phyloP scores from a whole-genome alignment of 2,329 filamentous ascomycete species.

The Colletotrichum sp. region DNA sequence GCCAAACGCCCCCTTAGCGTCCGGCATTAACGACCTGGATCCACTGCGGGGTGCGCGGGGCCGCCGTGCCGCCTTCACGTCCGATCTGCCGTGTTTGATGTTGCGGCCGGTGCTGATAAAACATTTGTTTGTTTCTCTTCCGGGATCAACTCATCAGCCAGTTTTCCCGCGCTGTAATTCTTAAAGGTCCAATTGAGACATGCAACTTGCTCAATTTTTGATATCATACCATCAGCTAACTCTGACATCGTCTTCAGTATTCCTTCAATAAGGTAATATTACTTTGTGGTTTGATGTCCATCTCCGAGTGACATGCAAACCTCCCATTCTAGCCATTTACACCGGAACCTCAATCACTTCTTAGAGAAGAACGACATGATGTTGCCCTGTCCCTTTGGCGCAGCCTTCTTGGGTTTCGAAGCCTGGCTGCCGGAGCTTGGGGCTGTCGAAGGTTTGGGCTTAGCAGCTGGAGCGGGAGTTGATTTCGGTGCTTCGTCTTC shows the following conservation, averaged over 20 bases:
- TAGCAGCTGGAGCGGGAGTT: conserved; percentile 44
- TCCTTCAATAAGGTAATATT: background rate
- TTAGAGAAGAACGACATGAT: conserved; percentile 95
- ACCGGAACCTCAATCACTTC: conserved; percentile 55
- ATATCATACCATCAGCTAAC: background rate
- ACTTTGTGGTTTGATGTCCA: background rate
- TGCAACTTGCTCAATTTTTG: background rate
- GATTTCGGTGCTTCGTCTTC: conserved; percentile 75
- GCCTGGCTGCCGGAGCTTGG: conserved; percentile 50
- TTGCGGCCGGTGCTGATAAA: background rate
- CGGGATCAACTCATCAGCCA: background rate
- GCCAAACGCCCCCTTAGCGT: background rate
- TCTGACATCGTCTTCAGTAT: background rate
- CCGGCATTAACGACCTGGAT: background rate
- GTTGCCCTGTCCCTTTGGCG: conserved; percentile 73
- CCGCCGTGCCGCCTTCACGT: background rate
- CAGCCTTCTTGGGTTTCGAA: conserved; percentile 59
- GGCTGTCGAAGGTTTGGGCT: conserved; percentile 52
- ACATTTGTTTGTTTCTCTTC: background rate
- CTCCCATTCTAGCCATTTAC: background rate
- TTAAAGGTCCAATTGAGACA: background rate
- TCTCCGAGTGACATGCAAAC: background rate
- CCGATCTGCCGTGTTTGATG: background rate
- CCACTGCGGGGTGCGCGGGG: conserved; percentile 15
- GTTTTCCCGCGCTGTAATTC: background rate